phyloP scores from a whole-genome alignment of 495 filamentous ascomycete genomes.

The Clohesyomyces aquaticus region DNA sequence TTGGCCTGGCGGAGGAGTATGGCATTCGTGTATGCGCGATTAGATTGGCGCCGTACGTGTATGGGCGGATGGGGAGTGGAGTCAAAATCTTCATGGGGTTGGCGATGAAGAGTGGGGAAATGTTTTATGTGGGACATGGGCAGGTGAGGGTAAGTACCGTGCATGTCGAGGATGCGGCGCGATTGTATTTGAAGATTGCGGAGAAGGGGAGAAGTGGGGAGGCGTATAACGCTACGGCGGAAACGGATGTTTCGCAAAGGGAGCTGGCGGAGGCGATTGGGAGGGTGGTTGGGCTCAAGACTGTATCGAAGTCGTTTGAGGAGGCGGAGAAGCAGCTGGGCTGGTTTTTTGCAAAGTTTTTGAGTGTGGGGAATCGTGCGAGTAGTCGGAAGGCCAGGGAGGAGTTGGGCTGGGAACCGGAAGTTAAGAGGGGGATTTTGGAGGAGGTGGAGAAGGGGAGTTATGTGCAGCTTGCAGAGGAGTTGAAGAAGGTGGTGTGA shows the following conservation, averaged over 20 bases:
- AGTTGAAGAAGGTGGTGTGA: slow-evolving; percentile 8
- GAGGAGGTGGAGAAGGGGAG: slow-evolving; percentile 14
- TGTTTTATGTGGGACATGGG: slow-evolving; percentile 39
- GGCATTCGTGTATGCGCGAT: slow-evolving; percentile 47
- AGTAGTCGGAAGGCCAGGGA: slow-evolving; percentile 45
- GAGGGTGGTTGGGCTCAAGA: slow-evolving; percentile 39
- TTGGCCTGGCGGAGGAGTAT: slow-evolving; percentile 29
- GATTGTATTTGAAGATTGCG: slow-evolving; percentile 48
- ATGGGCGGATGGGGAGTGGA: slow-evolving; percentile 51
- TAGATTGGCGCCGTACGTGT: slow-evolving; percentile 50
- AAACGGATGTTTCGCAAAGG: slow-evolving; percentile 40
- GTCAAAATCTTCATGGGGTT: slow-evolving; percentile 40
- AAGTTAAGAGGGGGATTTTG: slow-evolving; percentile 26
- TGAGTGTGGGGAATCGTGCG: slow-evolving; percentile 40
- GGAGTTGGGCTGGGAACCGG: slow-evolving; percentile 48
- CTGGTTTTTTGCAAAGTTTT: slow-evolving; percentile 42
- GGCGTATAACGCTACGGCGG: slow-evolving; percentile 43
- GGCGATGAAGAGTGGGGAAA: slow-evolving; percentile 35
- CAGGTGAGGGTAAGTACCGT: slow-evolving; percentile 40
- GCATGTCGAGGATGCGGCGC: slow-evolving; percentile 52
- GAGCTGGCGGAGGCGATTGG: slow-evolving; percentile 46
- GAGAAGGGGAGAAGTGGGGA: slow-evolving; percentile 41
- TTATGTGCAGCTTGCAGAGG: slow-evolving; percentile 16
- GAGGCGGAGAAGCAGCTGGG: slow-evolving; percentile 39
- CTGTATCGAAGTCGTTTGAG: slow-evolving; percentile 33